Evolutionary conservation across 768 basidiomycete species (phyloP), one percentile per base, ranked within the genome.

Genomic region (Heimioporus sp.): DNA sequence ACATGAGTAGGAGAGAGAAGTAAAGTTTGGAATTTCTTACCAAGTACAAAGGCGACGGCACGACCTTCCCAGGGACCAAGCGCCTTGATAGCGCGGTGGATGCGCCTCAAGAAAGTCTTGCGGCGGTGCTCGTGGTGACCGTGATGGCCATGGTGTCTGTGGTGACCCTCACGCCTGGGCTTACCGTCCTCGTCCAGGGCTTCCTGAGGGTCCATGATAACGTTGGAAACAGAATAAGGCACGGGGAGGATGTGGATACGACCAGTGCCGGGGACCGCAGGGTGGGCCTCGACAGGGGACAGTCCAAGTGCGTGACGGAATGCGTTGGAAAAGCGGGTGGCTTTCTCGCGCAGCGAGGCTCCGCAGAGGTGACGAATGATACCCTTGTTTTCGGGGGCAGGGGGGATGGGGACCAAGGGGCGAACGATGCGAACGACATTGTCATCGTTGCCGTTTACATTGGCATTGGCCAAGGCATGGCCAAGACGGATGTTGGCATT

Each of bases 1-100:
- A 19, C 5, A 42, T 58, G 21, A 56, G 17, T 6, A 10, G 2
- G 37, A 17, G 12, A 38, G 24, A 17, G 46, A 34, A 43, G 5
- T 3, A 16, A 34, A 1, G 50, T 11, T 10, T 4, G 2, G 4
- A 5, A 39, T 21, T 30, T 75, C 81, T 60, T 46, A 82, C 90
- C 90, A 16, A 92, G 78, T 51, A 92, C 90, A 54, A 92, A 92
- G 4, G 91, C 84, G 15, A 92, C 84, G 10, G 83, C 82, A 45
- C 88, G 77, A 46, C 89, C 89, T 69, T 92, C 90, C 89, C 90
- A 92, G 17, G 82, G 82, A 12, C 89, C 87, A 15, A 92, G 80
- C 9, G 79, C 67, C 73, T 81, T 81, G 49, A 92, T 69, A 3
- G 89, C 85, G 49, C 70, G 71, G 61, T 85, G 80, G 55, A 92